Conservation (phyloP, 2,329 filamentous ascomycete genomes). For the Arthrobotrys pseudoclavata region DNA sequence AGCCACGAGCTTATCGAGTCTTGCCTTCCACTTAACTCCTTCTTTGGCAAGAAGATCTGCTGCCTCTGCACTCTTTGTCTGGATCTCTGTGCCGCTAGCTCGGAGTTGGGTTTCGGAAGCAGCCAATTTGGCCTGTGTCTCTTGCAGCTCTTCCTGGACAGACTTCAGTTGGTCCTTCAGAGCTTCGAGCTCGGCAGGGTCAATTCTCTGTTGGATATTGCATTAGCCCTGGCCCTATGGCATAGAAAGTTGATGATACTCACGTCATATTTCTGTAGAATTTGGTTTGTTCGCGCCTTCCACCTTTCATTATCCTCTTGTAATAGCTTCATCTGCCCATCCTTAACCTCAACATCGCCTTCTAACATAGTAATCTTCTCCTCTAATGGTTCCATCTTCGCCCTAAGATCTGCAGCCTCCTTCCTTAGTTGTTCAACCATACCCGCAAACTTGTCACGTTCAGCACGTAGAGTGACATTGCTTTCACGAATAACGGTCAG, state of each 20-base stretch:
- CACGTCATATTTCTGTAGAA: slow-evolving; percentile 89
- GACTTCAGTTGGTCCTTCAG: slow-evolving; percentile 82
- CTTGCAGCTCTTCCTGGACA: slow-evolving; percentile 76
- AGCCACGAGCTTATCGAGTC: slow-evolving; percentile 62
- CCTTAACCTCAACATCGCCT: slow-evolving; percentile 82
- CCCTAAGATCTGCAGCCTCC: slow-evolving; percentile 80
- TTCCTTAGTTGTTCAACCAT: slow-evolving; percentile 80
- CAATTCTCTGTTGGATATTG: slow-evolving; percentile 74
- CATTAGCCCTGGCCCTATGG: not conserved
- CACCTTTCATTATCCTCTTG: slow-evolving; percentile 93
- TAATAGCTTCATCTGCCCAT: slow-evolving; percentile 88
- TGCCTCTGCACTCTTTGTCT: slow-evolving; percentile 61
- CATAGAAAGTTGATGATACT: slow-evolving; percentile 33
- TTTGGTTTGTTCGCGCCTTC: slow-evolving; percentile 95
- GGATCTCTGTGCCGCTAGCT: slow-evolving; percentile 55
- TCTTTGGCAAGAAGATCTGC: slow-evolving; percentile 49
- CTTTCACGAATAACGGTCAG: slow-evolving; percentile 96
- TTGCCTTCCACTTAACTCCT: slow-evolving; percentile 58
- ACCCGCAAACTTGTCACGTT: slow-evolving; percentile 82
- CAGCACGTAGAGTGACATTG: slow-evolving; percentile 88
- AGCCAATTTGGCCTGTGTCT: slow-evolving; percentile 62
- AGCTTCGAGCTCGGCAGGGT: slow-evolving; percentile 91
- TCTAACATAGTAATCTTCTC: slow-evolving; percentile 84
- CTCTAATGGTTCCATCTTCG: slow-evolving; percentile 84
- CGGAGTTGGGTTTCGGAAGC: slow-evolving; percentile 64